Evolutionary conservation across 495 filamentous ascomycete species (phyloP), one percentile per base, ranked within the genome.

Genomic region (Hyaloscypha bicolor): DNA sequence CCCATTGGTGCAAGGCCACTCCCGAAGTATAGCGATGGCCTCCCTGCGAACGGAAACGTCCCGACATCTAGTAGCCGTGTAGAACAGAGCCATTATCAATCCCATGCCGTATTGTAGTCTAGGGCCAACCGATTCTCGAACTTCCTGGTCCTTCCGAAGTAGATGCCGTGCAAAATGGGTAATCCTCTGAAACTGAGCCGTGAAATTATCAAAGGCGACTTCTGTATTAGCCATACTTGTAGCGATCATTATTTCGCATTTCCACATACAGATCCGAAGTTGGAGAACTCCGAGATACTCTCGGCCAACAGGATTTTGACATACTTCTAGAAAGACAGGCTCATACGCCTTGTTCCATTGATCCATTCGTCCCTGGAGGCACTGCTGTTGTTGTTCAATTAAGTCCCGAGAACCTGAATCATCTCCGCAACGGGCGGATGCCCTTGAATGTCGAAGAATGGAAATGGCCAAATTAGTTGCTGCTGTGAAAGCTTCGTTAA

Each of bases 81-180:
- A 69, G 57, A 64, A 69, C 35, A 69, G 56, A 63, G 63, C 39
- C 57, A 69, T 65, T 51, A 69, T 69, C 31, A 66, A 55, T 39
- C 67, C 67, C 62, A 66, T 65, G 67, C 63, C 59, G 25, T 56
- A 69, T 66, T 65, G 57, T 66, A 64, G 39, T 52, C 55, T 64
- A 11, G 62, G 55, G 55, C 62, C 67, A 64, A 35, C 42, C 55
- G 61, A 64, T 65, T 57, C 62, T 56, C 67, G 62, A 65, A 61
- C 35, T 61, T 69, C 62, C 67, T 69, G 67, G 55, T 69, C 67
- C 60, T 64, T 65, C 31, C 62, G 58, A 60, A 69, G 67, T 64
- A 69, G 2, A 65, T 62, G 56, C 56, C 67, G 67, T 31, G 62
- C 58, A 64, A 61, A 64, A 65, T 61, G 56, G 25, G 60, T 63